phyloP scores from a whole-genome alignment of 2,329 filamentous ascomycete genomes.

The Sporothrix pseudoabietina region DNA sequence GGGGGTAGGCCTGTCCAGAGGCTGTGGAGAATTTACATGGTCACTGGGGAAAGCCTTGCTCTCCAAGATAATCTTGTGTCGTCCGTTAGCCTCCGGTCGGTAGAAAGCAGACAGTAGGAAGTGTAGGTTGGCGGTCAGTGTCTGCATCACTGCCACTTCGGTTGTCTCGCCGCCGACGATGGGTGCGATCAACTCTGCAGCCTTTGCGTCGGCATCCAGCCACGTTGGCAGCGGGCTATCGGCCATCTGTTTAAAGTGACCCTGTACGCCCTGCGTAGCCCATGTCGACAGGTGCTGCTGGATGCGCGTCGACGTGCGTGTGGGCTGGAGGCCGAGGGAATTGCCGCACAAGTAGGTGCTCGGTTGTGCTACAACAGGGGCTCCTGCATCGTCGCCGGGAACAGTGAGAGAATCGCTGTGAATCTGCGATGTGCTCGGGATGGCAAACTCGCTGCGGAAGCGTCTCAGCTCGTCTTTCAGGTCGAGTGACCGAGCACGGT shows the following conservation, averaged over 20 bases:
- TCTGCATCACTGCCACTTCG: slow-evolving; percentile 89
- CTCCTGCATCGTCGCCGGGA: background rate
- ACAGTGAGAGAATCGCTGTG: slow-evolving; percentile 16
- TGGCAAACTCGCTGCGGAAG: slow-evolving; percentile 71
- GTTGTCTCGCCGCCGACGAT: slow-evolving; percentile 71
- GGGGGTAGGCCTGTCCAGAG: background rate
- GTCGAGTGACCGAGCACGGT: slow-evolving; percentile 59
- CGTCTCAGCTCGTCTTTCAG: slow-evolving; percentile 59
- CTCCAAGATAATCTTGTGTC: slow-evolving; percentile 81
- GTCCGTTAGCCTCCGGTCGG: slow-evolving; percentile 58
- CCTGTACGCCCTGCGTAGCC: slow-evolving; percentile 81
- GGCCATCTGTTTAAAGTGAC: slow-evolving; percentile 73
- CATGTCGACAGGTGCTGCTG: slow-evolving; percentile 77
- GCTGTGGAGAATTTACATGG: slow-evolving; percentile 49
- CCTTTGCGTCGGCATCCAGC: slow-evolving; percentile 76
- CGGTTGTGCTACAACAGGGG: slow-evolving; percentile 38
- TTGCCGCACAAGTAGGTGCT: slow-evolving; percentile 83
- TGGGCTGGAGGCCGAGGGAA: slow-evolving; percentile 82
- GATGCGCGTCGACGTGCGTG: slow-evolving; percentile 66
- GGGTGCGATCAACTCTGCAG: slow-evolving; percentile 68
- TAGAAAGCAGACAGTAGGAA: slow-evolving; percentile 85
- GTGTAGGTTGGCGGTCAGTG: slow-evolving; percentile 79
- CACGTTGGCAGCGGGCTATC: slow-evolving; percentile 72
- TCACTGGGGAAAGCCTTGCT: slow-evolving; percentile 90
- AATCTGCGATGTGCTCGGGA: slow-evolving; percentile 64